phyloP scores from a whole-genome alignment of 441 rosid species.

The Populus tomentosa region DNA sequence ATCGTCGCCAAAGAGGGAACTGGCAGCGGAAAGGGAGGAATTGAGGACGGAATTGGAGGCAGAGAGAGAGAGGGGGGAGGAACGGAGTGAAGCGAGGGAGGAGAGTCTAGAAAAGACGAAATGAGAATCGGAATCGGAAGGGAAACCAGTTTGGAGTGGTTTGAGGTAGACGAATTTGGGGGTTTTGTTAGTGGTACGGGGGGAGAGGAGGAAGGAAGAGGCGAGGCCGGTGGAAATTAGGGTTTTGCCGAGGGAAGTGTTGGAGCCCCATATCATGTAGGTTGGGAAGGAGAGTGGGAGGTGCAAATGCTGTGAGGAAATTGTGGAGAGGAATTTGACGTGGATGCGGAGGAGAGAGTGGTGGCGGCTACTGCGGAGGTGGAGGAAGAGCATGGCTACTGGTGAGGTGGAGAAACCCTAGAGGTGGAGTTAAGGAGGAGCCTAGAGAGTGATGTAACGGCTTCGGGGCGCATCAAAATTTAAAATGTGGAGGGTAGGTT shows the following conservation, averaged over 20 bases:
- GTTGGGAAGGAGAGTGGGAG: conserved; percentile 73
- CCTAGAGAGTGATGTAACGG: background rate
- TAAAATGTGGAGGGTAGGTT: background rate
- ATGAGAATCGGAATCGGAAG: conserved; percentile 79
- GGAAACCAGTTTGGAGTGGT: conserved; percentile 91
- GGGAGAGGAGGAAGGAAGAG: conserved; percentile 63
- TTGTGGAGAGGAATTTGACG: conserved; percentile 20
- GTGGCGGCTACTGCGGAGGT: conserved; percentile 24
- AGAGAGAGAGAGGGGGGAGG: conserved; percentile 26
- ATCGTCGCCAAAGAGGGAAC: conserved; percentile 21
- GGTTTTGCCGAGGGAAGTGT: conserved; percentile 95
- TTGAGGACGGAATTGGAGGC: conserved; percentile 55
- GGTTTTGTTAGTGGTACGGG: conserved; percentile 17
- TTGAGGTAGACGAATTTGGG: conserved; percentile 65
- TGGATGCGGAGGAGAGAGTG: conserved; percentile 19
- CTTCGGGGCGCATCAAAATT: background rate
- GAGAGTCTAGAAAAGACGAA: conserved; percentile 63
- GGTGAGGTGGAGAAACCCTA: conserved; percentile 12
- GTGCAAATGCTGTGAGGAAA: conserved; percentile 20
- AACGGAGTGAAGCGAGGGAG: conserved; percentile 49
- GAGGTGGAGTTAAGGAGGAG: background rate
- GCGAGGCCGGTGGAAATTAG: conserved; percentile 91
- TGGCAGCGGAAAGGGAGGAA: conserved; percentile 56
- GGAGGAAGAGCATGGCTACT: conserved; percentile 15
- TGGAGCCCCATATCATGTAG: conserved; percentile 74